Evolutionary conservation across 1,284 basidiomycete species (phyloP).

Genomic region (Austroboletus novae-zelandiae): DNA sequence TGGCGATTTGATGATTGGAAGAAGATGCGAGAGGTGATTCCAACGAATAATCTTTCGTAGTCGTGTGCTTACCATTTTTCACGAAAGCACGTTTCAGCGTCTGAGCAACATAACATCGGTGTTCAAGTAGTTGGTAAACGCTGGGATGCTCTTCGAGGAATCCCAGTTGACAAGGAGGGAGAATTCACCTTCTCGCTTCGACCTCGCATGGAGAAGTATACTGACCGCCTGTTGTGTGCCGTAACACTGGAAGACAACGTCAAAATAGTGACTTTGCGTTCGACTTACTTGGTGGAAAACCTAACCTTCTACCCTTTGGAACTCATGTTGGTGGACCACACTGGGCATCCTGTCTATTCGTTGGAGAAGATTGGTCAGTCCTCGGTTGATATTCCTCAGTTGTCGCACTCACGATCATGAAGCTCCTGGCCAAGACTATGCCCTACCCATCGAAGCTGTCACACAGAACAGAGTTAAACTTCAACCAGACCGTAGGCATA

Average conservation of each 20-base stretch:
- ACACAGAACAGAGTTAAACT: slow-evolving; percentile 82
- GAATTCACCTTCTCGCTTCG: slow-evolving; percentile 88
- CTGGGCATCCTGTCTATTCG: slow-evolving; percentile 78
- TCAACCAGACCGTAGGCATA: slow-evolving; percentile 84
- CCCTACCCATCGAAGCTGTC: slow-evolving; percentile 91
- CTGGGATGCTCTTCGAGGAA: slow-evolving; percentile 89
- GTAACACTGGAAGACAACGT: slow-evolving; percentile 91
- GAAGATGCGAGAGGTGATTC: slow-evolving; percentile 83
- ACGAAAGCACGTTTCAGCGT: slow-evolving; percentile 72
- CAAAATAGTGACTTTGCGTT: slow-evolving; percentile 94
- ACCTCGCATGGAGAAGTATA: slow-evolving; percentile 74
- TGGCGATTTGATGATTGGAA: slow-evolving; percentile 99
- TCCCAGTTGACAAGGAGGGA: slow-evolving; percentile 94
- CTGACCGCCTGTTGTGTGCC: slow-evolving; percentile 87
- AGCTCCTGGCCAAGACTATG: slow-evolving; percentile 87
- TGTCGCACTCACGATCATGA: slow-evolving; percentile 6
- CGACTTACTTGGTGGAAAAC: slow-evolving; percentile 93
- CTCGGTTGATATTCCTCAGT: slow-evolving; percentile 2
- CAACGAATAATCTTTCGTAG: neutral
- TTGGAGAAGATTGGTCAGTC: slow-evolving; percentile 81
- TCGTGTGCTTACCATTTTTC: slow-evolving; percentile 9
- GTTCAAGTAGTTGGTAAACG: slow-evolving; percentile 83
- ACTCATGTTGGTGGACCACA: slow-evolving; percentile 85
- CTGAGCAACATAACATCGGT: slow-evolving; percentile 80
- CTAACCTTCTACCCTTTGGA: slow-evolving; percentile 92